phyloP scores from a whole-genome alignment of 1,139 yeast genomes.

The Arxiozyma bovina region DNA sequence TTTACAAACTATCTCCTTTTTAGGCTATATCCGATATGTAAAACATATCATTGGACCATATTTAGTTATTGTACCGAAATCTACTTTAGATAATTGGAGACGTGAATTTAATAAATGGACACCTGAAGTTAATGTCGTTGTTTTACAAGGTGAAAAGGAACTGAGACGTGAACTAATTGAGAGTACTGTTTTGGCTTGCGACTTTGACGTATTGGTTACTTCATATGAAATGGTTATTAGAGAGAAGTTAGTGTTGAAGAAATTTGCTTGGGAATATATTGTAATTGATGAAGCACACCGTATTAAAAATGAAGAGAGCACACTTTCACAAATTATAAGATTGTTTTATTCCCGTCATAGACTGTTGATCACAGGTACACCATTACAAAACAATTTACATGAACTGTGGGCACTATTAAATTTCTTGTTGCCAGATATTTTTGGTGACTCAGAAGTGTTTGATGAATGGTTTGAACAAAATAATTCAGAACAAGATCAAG shows the following conservation, averaged over 20 bases:
- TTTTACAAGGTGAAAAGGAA: constrained; percentile 68
- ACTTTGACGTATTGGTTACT: constrained; percentile 64
- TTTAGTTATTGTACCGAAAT: constrained; percentile 66
- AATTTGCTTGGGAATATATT: constrained; percentile 65
- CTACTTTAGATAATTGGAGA: constrained; percentile 73
- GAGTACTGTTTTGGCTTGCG: constrained; percentile 45
- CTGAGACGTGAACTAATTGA: constrained; percentile 47
- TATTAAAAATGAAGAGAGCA: constrained; percentile 68
- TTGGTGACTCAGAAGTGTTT: constrained; percentile 63
- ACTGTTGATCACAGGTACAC: constrained; percentile 71
- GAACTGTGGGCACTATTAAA: constrained; percentile 76
- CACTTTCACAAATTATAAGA: constrained; percentile 65
- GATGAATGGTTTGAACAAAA: constrained; percentile 59
- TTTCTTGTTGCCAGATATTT: constrained; percentile 67
- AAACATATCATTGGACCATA: constrained; percentile 62
- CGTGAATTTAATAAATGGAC: constrained; percentile 74
- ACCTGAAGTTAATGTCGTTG: constrained; percentile 61
- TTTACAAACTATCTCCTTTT: constrained; percentile 78
- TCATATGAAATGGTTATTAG: constrained; percentile 72
- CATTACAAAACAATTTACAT: constrained; percentile 67
- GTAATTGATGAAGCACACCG: constrained; percentile 78
- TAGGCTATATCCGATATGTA: constrained; percentile 60
- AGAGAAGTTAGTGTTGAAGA: constrained; percentile 56
- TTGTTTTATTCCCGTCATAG: constrained; percentile 63
- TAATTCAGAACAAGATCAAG: constrained; percentile 39